phyloP scores from a whole-genome alignment of 352 stramenopile genomes.

The Phytophthora palmivora region DNA sequence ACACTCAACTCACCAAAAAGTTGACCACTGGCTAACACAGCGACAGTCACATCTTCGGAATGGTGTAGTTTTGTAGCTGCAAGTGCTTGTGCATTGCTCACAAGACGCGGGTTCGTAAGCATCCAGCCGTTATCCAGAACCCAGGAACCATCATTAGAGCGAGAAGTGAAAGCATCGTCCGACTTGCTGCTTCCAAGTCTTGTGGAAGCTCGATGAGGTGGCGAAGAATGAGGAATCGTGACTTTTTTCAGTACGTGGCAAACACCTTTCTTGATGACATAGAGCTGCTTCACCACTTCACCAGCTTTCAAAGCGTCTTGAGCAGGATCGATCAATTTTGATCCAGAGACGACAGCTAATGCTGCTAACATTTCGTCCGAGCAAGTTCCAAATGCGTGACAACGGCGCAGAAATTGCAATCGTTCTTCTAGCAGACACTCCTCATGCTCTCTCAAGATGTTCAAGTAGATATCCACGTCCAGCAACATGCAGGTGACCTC shows the following conservation, averaged over 20 bases:
- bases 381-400: slow-evolving; percentile 70
- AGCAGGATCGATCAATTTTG: slow-evolving; percentile 61
- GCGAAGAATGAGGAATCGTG: slow-evolving; percentile 26
- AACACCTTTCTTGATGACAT: slow-evolving; percentile 70
- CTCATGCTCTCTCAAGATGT: slow-evolving; percentile 59
- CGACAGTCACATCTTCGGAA: slow-evolving; percentile 59
- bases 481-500: slow-evolving; percentile 65
- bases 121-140: slow-evolving; percentile 85
- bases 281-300: slow-evolving; percentile 70
- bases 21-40: slow-evolving; percentile 69
- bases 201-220: slow-evolving; percentile 6
- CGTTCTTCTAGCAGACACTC: slow-evolving; percentile 53
- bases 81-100: slow-evolving; percentile 48
- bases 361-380: slow-evolving; percentile 55
- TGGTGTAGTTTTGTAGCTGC: slow-evolving; percentile 26
- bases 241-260: slow-evolving; percentile 76
- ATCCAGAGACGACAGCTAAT: slow-evolving; percentile 54
- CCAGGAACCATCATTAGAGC: slow-evolving; percentile 68
- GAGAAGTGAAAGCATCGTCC: slow-evolving; percentile 37
- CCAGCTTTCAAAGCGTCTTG: slow-evolving; percentile 59
- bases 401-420: slow-evolving; percentile 60
- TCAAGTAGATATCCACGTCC: slow-evolving; percentile 50
- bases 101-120: slow-evolving; percentile 78
- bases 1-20: slow-evolving; percentile 80
- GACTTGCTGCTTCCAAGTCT: slow-evolving; percentile 23